Base-by-base conservation (phyloP, 2,329 filamentous ascomycete species). In the Pseudogymnoascus pannorum region DNA sequence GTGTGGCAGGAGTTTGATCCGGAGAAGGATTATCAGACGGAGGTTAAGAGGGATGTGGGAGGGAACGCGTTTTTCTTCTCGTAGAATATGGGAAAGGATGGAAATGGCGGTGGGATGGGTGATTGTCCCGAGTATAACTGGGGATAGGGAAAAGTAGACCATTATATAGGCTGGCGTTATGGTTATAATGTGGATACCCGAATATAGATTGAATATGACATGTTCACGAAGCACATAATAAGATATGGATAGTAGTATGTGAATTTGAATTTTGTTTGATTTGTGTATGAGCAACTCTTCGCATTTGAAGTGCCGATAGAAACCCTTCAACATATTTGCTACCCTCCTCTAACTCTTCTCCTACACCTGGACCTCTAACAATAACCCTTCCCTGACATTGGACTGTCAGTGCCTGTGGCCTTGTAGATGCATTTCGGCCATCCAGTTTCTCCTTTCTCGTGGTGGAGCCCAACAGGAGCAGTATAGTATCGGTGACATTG, bases 1-100 rank as follows among this genome's bases (percentile, higher is more conserved):
- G 83, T 93, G 54, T 99, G 94, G 94, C 91, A 92, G 68, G 89
- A 96, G 65, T 99, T 96, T 73, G 92, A 96, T 67, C 88, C 92
- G 0, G 90, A 91, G 64, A 90, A 89, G 74, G 89, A 97, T 69
- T 96, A 96, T 76, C 82, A 85, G 70, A 82, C 79, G 66, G 85
- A 90, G 67, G 83, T 92, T 38, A 84, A 90, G 68, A 89, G 91
- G 70, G 94, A 99, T 75, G 83, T 83, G 11, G 87, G 91, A 61
- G 94, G 94, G 11, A 99, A 99, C 75, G 86, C 90, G 0, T 97
- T 97, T 74, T 99, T 99, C 79, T 93, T 92, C 72, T 81, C 83
- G 40, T 81, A 51, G 42, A 9, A 5, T 26, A 1, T 2, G 72
- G n/a, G 20, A 8, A 6, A 8, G 11, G 18, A n/a, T n/a, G n/a